Percentiles rank a stretch among this genome's conserved stretches.
phyloP scores from a whole-genome alignment of 306 rosid species.

The Quercus cerris region DNA sequence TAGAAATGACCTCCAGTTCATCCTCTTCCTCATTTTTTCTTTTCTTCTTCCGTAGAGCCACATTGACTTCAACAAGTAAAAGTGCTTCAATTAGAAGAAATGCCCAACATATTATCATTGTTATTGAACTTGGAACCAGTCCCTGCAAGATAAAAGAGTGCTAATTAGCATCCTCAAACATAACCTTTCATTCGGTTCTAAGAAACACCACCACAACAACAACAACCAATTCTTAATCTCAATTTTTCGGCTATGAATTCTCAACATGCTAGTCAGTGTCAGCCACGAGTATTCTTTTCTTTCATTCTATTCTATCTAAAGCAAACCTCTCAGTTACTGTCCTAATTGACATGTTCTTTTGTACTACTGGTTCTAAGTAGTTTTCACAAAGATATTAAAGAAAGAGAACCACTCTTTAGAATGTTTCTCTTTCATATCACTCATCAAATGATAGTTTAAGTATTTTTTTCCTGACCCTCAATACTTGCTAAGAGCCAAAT shows the following conservation, averaged over 20 bases:
- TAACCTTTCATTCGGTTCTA: too few relatives aligned
- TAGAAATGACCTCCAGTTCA: constrained; percentile 57
- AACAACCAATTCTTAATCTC: too few relatives aligned
- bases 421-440: not conserved
- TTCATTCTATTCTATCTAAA: too few relatives aligned
- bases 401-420: not conserved
- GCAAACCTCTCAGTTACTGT: too few relatives aligned
- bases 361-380: too few relatives aligned
- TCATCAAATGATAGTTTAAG: not conserved
- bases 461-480: too few relatives aligned
- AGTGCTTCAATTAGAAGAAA: constrained; percentile 67
- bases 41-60: constrained; percentile 47
- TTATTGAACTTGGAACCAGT: constrained; percentile 62
- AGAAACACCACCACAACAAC: too few relatives aligned
- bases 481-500: too few relatives aligned
- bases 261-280: too few relatives aligned
- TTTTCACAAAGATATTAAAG: not conserved
- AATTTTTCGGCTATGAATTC: too few relatives aligned
- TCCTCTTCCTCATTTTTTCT: constrained; percentile 23
- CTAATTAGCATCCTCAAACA: not conserved
- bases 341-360: too few relatives aligned
- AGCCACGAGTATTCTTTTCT: too few relatives aligned
- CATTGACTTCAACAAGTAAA: constrained; percentile 64
- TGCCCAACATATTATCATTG: constrained; percentile 58
- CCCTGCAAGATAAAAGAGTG: constrained; percentile 38